Evolutionary conservation across 805 yeast genomes (phyloP).

Genomic region (Clavispora fructus): DNA sequence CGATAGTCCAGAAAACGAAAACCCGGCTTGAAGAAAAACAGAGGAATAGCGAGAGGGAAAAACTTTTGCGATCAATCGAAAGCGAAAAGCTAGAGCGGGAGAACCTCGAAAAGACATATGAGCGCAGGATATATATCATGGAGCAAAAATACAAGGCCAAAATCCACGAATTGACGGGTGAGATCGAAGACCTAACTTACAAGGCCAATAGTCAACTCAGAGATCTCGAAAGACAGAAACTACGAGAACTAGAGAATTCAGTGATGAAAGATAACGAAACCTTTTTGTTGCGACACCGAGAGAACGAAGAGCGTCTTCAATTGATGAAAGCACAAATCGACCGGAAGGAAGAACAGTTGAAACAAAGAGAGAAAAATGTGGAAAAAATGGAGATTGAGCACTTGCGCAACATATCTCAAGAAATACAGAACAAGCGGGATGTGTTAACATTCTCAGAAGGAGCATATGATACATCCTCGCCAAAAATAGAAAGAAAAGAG

Average conservation of each 20-base stretch:
- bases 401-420: not conserved
- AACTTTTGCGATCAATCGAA: not conserved
- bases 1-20: not conserved
- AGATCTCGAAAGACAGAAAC: not conserved
- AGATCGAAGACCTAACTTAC: not conserved
- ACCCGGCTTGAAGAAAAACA: not conserved
- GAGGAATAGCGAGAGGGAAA: not conserved
- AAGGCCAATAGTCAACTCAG: not conserved
- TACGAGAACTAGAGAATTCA: not conserved
- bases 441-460: not conserved
- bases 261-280: constrained; percentile 2
- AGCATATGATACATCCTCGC: not conserved
- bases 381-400: not conserved
- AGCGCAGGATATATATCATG: constrained; percentile 7
- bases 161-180: not conserved
- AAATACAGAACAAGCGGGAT: not conserved
- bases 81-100: not conserved
- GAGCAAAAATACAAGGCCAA: constrained; percentile 6
- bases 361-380: not conserved
- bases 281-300: not conserved
- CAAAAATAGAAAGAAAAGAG: not conserved
- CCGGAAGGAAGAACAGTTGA: not conserved
- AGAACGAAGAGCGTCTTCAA: not conserved
- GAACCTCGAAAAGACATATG: constrained; percentile 3
- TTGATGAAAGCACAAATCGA: not conserved